These are phyloP conservation scores for Sporopachydermia lactativora DNA, from an alignment of 805 yeast genomes.

Conservation along the genomic window DNA sequence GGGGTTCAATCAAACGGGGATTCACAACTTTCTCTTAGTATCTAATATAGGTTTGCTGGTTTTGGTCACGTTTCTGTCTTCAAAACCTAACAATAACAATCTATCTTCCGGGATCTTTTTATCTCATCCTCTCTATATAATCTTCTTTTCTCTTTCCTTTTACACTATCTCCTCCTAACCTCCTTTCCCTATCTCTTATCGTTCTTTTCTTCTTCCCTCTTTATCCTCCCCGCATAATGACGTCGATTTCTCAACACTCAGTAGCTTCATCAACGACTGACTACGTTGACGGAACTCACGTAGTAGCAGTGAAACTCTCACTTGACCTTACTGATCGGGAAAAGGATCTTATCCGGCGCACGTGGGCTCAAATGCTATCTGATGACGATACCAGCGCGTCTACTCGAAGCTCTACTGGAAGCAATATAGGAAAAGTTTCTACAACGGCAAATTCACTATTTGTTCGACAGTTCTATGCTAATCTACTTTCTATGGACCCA, in stretches of 20 bases:
- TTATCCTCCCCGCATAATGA: too few relatives aligned
- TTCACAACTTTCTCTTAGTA: too few relatives aligned
- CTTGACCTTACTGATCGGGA: background rate
- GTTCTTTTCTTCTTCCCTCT: too few relatives aligned
- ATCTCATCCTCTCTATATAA: too few relatives aligned
- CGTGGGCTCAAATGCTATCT: background rate
- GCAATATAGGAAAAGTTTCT: background rate
- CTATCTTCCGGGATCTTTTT: too few relatives aligned
- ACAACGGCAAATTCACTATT: slow-evolving; percentile 41
- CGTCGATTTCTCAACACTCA: background rate
- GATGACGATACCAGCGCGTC: background rate
- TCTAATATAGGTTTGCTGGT: too few relatives aligned
- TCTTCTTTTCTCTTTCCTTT: too few relatives aligned
- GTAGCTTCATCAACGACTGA: background rate
- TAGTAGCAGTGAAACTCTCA: background rate
- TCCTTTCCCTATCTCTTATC: too few relatives aligned
- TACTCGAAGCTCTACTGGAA: background rate
- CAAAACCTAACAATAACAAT: too few relatives aligned
- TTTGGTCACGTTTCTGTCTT: too few relatives aligned
- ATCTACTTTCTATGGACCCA: slow-evolving; percentile 47
- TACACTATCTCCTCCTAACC: too few relatives aligned
- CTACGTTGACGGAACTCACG: background rate
- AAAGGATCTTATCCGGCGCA: background rate
- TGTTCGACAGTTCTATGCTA: slow-evolving; percentile 65
- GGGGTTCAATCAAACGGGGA: too few relatives aligned